Base-by-base conservation (phyloP, 1,284 basidiomycete species). In the Ceratobasidium sp. region DNA sequence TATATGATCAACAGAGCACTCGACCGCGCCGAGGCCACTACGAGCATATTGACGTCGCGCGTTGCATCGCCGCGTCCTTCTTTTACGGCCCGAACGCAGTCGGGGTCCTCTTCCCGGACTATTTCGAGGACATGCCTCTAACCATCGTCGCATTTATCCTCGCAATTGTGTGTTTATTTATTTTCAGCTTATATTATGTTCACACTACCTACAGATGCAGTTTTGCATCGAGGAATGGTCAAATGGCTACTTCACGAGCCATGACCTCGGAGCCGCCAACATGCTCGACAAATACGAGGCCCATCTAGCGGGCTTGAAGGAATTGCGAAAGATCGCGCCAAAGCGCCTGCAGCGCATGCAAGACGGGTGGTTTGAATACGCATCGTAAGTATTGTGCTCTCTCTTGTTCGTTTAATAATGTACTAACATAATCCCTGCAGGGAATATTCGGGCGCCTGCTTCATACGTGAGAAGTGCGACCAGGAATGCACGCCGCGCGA, bases 171-270 rank as follows among this genome's bases (percentile, higher is more conserved):
- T 14, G 70, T 44, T 44, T 6, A 10, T 18, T 5, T 44, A 10
- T 16, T 70, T 44, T 23, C 33, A 8, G 10, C 33, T 27, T 30
- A 7, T 23, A 16, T 38, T 8, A n/a, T 38, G 18, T 10, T n/a
- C 16, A 57, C 14, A 10, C 44, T 18, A 10, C 27, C 14, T 46
- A 46, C 16, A 73, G 69, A 44, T 38, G 69, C 55, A 46, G 33
- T 73, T 60, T 35, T 73, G 69, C 20, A 46, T 73, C 38, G 55
- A 60, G 14, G 69, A 73, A 23, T 73, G 69, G 69, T 6, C 41
- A 2, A 35, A 46, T 18, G 69, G 69, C n/a, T 73, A 55, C 33
- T 46, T 38, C 16, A n/a, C 44, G 6, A 73, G 57, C 41, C 35
- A 27, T 12, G 69, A 73, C 20, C 54, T 73, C 5, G 54, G 55